These are phyloP conservation scores for Neopestalotiopsis sp. DNA, from an alignment of 2,329 filamentous ascomycete genomes.

Conservation along the genomic window DNA sequence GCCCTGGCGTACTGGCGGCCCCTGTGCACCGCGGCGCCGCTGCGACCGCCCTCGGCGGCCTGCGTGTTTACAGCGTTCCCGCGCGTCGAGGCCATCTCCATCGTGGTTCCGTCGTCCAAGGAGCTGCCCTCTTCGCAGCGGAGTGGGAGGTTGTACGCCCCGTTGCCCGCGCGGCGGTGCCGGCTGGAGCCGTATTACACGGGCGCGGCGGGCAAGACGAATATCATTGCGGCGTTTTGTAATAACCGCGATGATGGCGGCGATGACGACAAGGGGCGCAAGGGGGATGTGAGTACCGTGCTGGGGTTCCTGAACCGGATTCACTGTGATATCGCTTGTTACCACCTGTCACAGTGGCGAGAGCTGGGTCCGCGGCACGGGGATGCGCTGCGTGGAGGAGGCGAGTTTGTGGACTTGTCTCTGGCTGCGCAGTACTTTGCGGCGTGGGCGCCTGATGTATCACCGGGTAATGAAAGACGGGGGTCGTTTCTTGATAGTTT, in stretches of 20 bases:
- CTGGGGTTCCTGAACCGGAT: not conserved
- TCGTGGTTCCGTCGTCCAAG: constrained; percentile 7
- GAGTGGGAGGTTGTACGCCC: too few relatives aligned
- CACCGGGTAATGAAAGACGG: rapidly evolving
- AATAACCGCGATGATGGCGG: not conserved
- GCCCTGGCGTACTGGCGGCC: constrained; percentile 11
- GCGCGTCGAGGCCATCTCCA: not conserved
- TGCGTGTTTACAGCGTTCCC: constrained; percentile 1
- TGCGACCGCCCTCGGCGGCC: not conserved
- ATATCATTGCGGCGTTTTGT: not conserved
- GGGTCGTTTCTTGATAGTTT: constrained; percentile 3
- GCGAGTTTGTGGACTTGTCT: not conserved
- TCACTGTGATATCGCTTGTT: not conserved
- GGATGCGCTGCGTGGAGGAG: not conserved
- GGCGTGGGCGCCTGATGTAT: not conserved
- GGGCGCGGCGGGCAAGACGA: not conserved
- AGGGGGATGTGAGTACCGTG: not conserved
- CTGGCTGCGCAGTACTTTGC: constrained; percentile 9
- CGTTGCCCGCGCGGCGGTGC: not conserved
- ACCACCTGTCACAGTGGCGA: not conserved
- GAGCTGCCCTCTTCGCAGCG: not conserved
- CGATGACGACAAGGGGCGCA: too few relatives aligned
- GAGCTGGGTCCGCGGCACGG: not conserved
- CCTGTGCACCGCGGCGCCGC: not conserved
- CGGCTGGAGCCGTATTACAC: not conserved